Conservation (phyloP, 306 rosid species). For the Mimosa bimucronata region DNA sequence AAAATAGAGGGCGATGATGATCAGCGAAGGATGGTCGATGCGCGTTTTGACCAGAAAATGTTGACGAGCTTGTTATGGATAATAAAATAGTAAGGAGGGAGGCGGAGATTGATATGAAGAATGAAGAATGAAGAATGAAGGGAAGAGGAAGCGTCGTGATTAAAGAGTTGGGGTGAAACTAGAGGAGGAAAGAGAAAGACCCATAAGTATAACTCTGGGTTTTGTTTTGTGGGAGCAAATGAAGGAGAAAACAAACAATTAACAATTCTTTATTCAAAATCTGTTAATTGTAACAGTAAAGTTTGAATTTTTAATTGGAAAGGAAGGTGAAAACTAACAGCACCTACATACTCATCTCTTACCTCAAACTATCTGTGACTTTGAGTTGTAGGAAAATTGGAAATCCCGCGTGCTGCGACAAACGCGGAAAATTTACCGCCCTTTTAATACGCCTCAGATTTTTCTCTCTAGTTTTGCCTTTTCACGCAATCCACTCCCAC, state of each 20-base stretch:
- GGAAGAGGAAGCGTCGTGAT: not conserved
- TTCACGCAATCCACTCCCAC: not conserved
- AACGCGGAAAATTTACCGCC: not conserved
- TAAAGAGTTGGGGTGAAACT: not conserved
- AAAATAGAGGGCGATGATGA: not conserved
- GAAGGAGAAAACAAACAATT: not conserved
- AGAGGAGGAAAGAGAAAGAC: not conserved
- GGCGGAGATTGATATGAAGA: not conserved
- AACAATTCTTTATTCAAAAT: not conserved
- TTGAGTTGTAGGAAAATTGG: not conserved
- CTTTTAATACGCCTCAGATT: no score
- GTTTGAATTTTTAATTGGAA: no score
- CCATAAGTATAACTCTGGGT: no score
- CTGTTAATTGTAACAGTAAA: no score
- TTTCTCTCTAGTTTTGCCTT: not conserved
- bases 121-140: not conserved
- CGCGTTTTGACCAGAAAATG: slow-evolving; percentile 19
- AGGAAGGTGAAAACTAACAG: no score
- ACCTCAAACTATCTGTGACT: no score
- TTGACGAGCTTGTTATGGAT: not conserved
- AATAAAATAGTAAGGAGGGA: not conserved
- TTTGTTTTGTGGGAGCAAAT: not conserved
- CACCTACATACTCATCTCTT: not conserved
- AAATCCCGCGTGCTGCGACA: not conserved
- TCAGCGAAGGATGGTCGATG: not conserved